Conservation (phyloP, 495 filamentous ascomycete species). For the Lophiotrema nucula region DNA sequence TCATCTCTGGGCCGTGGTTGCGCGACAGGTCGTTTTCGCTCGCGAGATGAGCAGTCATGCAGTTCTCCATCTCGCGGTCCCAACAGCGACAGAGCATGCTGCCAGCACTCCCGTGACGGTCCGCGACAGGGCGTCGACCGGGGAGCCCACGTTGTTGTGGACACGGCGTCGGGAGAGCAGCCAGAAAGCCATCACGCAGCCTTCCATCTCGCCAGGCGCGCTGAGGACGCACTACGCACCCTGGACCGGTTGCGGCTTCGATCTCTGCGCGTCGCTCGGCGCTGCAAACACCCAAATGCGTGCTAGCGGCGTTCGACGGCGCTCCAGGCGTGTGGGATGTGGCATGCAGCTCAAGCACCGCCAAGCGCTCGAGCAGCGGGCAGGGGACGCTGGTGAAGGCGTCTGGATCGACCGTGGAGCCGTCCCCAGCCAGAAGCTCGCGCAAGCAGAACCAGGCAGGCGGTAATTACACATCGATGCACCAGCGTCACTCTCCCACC, state of each 20-base stretch:
- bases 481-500: background rate
- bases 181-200: background rate
- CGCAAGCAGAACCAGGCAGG: slow-evolving; percentile 29
- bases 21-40: background rate
- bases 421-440: slow-evolving; percentile 10
- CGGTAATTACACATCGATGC: slow-evolving; percentile 29
- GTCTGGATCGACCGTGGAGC: slow-evolving; percentile 29
- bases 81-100: too few species aligned
- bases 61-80: too few species aligned
- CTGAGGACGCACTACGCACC: too few species aligned
- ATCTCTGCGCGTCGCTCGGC: too few species aligned
- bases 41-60: too few species aligned
- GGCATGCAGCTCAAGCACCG: background rate
- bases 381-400: slow-evolving; percentile 12
- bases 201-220: background rate
- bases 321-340: slow-evolving; percentile 7
- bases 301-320: background rate
- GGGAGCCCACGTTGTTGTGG: background rate
- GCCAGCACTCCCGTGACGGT: too few species aligned
- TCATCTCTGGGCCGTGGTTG: slow-evolving; percentile 14
- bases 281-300: too few species aligned
- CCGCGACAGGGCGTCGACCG: too few species aligned
- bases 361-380: background rate
- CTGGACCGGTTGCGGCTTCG: slow-evolving; percentile 1
- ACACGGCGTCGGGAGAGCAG: background rate